Percentiles rank a stretch among this genome's conserved stretches.
Evolutionary conservation across 306 rosid species (phyloP).

Genomic region (Senna siamea): DNA sequence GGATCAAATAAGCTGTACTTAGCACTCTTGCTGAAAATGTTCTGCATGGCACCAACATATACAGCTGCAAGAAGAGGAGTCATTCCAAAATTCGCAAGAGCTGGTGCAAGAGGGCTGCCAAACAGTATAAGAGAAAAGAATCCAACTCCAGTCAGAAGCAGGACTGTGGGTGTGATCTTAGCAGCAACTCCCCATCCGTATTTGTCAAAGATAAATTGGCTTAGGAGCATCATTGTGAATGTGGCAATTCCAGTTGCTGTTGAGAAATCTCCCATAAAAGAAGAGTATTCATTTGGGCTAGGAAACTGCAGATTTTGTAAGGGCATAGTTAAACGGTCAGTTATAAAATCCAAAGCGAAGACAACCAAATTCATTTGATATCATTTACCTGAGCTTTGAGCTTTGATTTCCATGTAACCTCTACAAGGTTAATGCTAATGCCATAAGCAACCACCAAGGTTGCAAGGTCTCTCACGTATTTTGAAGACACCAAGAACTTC

Average conservation of each 20-base stretch:
- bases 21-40: conserved; percentile 99
- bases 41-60: conserved; percentile 98
- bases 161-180: conserved; percentile 88
- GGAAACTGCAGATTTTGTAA: conserved; percentile 71
- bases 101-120: conserved; percentile 78
- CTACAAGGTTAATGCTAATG: conserved; percentile 95
- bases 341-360: conserved; percentile 18
- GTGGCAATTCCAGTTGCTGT: conserved; percentile 96
- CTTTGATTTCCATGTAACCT: conserved; percentile 99
- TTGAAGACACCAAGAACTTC: conserved; percentile 97
- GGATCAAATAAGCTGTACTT: conserved; percentile 98
- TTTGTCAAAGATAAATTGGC: conserved; percentile 81
- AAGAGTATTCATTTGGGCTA: conserved; percentile 97
- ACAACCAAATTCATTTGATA: conserved; percentile 10
- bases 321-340: conserved; percentile 7
- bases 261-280: conserved; percentile 99
- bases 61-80: conserved; percentile 99
- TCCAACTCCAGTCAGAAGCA: conserved; percentile 90
- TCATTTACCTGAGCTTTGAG: conserved; percentile 91
- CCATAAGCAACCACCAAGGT: conserved; percentile 99
- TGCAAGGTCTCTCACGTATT: conserved; percentile 93
- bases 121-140: conserved; percentile 92
- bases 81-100: conserved; percentile 69
- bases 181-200: conserved; percentile 99
- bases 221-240: conserved; percentile 89